Evolutionary conservation across 108 stramenopile genomes (phyloP).

Genomic region (Thalassiosira profunda): DNA sequence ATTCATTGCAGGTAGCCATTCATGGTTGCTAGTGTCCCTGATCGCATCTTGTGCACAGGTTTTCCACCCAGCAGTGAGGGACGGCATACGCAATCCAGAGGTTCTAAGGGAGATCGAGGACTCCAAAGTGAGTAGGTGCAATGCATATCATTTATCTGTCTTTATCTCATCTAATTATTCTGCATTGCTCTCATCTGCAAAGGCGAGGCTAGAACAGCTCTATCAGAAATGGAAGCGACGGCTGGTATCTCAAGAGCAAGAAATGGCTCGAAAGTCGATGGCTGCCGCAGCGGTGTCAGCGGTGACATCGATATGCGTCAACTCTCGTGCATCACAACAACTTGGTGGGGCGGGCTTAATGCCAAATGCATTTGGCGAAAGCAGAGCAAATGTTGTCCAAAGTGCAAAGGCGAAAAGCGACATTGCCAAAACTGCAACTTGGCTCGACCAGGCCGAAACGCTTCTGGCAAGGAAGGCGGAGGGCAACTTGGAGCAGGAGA

Average conservation of each 20-base stretch:
- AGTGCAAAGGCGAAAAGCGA: conserved; percentile 14
- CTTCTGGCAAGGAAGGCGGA: background rate
- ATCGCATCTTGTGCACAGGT: conserved; percentile 58
- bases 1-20: too few species aligned
- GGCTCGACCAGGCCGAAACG: conserved; percentile 20
- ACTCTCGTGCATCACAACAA: background rate
- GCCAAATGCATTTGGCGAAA: background rate
- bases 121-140: conserved; percentile 64
- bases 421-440: conserved; percentile 54
- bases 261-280: conserved; percentile 71
- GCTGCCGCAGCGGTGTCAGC: conserved; percentile 68
- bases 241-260: conserved; percentile 80
- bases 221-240: conserved; percentile 75
- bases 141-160: background rate
- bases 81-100: conserved; percentile 41
- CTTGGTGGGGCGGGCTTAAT: background rate
- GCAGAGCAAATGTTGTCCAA: conserved; percentile 6
- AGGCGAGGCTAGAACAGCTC: conserved; percentile 74
- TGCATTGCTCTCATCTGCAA: background rate
- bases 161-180: conserved; percentile 1
- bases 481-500: background rate
- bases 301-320: conserved; percentile 21
- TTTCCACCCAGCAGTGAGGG: conserved; percentile 80
- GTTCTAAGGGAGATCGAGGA: conserved; percentile 66
- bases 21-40: too few species aligned